phyloP scores from a whole-genome alignment of 768 basidiomycete genomes.

The Lanmaoa rubissima region DNA sequence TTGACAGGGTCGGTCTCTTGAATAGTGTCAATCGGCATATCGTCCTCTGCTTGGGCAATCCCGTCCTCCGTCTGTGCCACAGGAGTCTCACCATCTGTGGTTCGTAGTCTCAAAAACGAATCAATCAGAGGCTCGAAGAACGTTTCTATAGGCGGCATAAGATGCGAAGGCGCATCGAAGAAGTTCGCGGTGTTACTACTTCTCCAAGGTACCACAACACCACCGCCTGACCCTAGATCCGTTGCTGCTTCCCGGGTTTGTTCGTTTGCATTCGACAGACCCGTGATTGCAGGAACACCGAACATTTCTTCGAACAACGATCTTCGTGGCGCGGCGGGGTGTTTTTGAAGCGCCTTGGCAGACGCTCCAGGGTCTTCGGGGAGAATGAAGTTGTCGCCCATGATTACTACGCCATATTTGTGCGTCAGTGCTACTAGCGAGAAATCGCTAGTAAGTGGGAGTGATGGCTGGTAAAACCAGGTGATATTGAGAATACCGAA shows the following conservation, averaged over 20 bases:
- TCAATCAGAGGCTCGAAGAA: constrained; percentile 67
- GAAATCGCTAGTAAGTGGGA: constrained; percentile 38
- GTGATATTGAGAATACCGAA: constrained; percentile 57
- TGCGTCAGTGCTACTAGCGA: constrained; percentile 70
- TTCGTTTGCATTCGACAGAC: constrained; percentile 25
- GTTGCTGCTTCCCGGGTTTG: constrained; percentile 12
- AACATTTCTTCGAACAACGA: constrained; percentile 92
- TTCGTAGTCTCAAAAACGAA: constrained; percentile 41
- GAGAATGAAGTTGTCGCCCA: constrained; percentile 56
- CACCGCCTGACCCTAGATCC: constrained; percentile 14
- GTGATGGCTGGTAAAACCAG: constrained; percentile 37
- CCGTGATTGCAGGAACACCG: constrained; percentile 66
- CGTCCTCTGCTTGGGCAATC: constrained; percentile 38
- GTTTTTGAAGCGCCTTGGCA: constrained; percentile 37
- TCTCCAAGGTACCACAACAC: constrained; percentile 32
- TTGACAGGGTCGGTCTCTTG: constrained; percentile 19
- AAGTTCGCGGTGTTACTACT: constrained; percentile 44
- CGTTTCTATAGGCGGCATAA: constrained; percentile 68
- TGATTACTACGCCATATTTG: constrained; percentile 60
- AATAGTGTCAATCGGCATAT: constrained; percentile 43
- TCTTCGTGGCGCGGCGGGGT: constrained; percentile 35
- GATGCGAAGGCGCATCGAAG: constrained; percentile 71
- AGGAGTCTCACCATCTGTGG: constrained; percentile 18
- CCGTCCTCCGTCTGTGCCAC: constrained; percentile 18
- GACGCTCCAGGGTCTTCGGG: constrained; percentile 43